Conservation (phyloP, 2,329 filamentous ascomycete species). For the Exophiala sp. region DNA sequence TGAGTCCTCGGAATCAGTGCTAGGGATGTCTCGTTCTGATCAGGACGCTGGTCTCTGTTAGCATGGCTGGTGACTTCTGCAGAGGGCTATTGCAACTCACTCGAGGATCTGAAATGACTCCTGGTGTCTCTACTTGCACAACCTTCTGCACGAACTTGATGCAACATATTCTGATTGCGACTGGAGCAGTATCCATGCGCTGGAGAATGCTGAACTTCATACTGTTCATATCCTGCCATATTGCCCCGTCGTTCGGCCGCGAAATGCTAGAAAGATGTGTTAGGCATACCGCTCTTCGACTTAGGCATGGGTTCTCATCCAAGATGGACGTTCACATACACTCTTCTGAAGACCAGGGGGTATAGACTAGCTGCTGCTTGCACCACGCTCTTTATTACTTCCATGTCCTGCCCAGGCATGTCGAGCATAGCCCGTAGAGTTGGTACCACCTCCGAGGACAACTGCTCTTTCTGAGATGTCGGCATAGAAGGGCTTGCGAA, state of each 20-base stretch:
- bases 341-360: conserved; percentile 85
- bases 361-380: conserved; percentile 91
- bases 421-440: conserved; percentile 69
- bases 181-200: conserved; percentile 76
- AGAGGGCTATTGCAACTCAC: conserved; percentile 50
- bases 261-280: conserved; percentile 62
- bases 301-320: background rate
- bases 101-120: conserved; percentile 73
- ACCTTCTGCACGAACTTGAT: conserved; percentile 96
- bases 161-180: conserved; percentile 83
- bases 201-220: conserved; percentile 87
- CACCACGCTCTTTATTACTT: conserved; percentile 80
- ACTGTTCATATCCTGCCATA: conserved; percentile 82
- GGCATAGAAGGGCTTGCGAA: conserved; percentile 87
- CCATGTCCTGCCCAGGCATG: conserved; percentile 69
- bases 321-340: conserved; percentile 61
- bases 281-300: conserved; percentile 6
- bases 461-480: conserved; percentile 72
- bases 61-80: background rate
- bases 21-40: conserved; percentile 79
- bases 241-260: conserved; percentile 73
- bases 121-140: conserved; percentile 86
- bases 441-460: conserved; percentile 73
- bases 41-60: conserved; percentile 56
- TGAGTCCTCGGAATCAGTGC: conserved; percentile 82